These are phyloP conservation scores for Phytophthora agathidicida DNA, from an alignment of 352 stramenopile genomes.

Conservation along the genomic window DNA sequence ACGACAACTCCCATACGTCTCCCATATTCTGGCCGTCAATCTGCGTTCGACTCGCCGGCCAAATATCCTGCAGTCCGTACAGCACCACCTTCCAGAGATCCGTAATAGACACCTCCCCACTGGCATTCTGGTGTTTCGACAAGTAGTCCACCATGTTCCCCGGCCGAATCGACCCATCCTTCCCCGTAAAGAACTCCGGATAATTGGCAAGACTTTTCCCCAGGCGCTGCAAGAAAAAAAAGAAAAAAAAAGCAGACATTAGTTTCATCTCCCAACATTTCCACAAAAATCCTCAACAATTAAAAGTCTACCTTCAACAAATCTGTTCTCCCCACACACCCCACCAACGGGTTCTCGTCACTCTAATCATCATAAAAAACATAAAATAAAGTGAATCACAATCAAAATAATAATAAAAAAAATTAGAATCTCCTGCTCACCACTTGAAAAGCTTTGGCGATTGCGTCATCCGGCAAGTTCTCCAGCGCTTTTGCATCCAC, in stretches of 20 bases:
- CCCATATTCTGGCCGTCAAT: conserved; percentile 84
- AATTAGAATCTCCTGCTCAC: conserved; percentile 24
- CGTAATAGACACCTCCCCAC: conserved; percentile 67
- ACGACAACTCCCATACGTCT: conserved; percentile 85
- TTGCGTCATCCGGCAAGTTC: conserved; percentile 60
- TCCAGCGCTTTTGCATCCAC: conserved; percentile 69
- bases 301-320: conserved; percentile 61
- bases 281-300: neutral
- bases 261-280: neutral
- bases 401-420: neutral
- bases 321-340: conserved; percentile 69
- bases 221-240: conserved; percentile 44
- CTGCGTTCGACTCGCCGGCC: conserved; percentile 73
- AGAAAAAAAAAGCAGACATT: conserved; percentile 4
- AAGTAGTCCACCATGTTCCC: conserved; percentile 88
- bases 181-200: conserved; percentile 71
- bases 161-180: conserved; percentile 51
- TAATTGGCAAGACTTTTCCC: conserved; percentile 73
- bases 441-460: conserved; percentile 85
- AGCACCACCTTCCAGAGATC: conserved; percentile 83
- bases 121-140: conserved; percentile 52
- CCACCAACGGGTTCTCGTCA: conserved; percentile 77
- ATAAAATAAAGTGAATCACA: neutral
- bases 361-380: conserved; percentile 24
- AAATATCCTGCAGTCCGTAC: conserved; percentile 86